A percentile compares a stretch with the other conserved stretches of the same genome.
Evolutionary conservation across 495 filamentous ascomycete genomes (phyloP).

Genomic region (Aspergillus nanangensis): DNA sequence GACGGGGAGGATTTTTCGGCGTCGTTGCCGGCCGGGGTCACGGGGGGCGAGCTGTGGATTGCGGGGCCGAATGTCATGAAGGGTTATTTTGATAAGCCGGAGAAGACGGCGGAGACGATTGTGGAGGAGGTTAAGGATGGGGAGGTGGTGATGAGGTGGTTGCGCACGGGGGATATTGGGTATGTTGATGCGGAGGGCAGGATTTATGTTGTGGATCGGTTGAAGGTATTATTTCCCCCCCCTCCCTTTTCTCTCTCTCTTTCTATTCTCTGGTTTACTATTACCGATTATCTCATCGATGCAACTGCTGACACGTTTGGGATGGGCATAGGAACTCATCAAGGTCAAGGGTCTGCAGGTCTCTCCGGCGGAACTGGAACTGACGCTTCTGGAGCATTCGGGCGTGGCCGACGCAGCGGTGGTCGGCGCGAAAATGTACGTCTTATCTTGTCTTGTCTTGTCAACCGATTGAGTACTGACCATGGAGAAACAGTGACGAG

Average conservation of each 20-base stretch:
- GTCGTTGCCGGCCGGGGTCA: neutral
- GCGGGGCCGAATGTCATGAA: slow-evolving; percentile 10
- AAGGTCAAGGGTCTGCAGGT: neutral
- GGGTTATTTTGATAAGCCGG: slow-evolving; percentile 3
- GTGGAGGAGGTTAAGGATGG: slow-evolving; percentile 3
- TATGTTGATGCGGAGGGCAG: slow-evolving; percentile 5
- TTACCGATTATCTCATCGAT: too few relatives aligned
- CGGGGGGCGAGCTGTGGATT: slow-evolving; percentile 7
- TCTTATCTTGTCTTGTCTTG: neutral
- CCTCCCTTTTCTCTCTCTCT: neutral
- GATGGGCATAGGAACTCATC: slow-evolving; percentile 8
- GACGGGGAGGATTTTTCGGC: slow-evolving; percentile 2
- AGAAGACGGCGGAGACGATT: slow-evolving; percentile 2
- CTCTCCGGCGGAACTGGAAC: slow-evolving; percentile 4
- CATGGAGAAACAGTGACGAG: slow-evolving; percentile 1
- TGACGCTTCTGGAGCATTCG: slow-evolving; percentile 1
- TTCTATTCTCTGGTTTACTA: neutral
- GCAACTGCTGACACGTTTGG: too few relatives aligned
- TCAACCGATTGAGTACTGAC: neutral
- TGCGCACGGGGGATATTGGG: slow-evolving; percentile 7
- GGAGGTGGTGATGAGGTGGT: slow-evolving; percentile 1
- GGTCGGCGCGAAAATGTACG: slow-evolving; percentile 6
- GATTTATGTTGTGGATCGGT: neutral
- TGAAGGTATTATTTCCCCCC: neutral
- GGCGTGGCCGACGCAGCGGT: slow-evolving; percentile 8